A percentile compares a stretch with the other conserved stretches of the same genome.
Evolutionary conservation across 495 filamentous ascomycete species (phyloP).

Genomic region (Haplographium delicatum): DNA sequence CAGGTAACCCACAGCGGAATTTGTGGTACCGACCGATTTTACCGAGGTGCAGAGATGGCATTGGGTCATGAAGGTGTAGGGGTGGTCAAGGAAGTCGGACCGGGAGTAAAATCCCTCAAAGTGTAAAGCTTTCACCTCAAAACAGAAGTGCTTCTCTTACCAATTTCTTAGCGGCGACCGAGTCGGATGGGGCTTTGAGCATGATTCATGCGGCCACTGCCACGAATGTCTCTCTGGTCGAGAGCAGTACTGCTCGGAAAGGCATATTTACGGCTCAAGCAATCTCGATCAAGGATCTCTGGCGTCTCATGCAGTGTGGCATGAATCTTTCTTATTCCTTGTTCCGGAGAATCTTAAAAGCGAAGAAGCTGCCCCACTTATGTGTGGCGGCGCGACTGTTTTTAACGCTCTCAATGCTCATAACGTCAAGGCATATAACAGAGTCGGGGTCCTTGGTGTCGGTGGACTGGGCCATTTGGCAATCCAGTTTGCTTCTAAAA

Average conservation of each 20-base stretch:
- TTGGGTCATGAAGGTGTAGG: conserved; percentile 56
- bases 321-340: conserved; percentile 46
- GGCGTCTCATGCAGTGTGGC: conserved; percentile 48
- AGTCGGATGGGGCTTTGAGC: conserved; percentile 52
- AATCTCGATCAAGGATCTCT: conserved; percentile 53
- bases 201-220: conserved; percentile 48
- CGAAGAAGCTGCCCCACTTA: conserved; percentile 46
- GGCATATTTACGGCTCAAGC: conserved; percentile 42
- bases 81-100: conserved; percentile 38
- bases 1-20: conserved; percentile 56
- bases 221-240: conserved; percentile 46
- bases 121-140: too few species aligned
- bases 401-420: conserved; percentile 43
- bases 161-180: conserved; percentile 44
- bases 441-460: conserved; percentile 57
- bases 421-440: conserved; percentile 39
- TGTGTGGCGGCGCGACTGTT: conserved; percentile 54
- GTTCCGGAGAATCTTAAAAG: conserved; percentile 47
- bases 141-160: conserved; percentile 38
- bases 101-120: conserved; percentile 21
- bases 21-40: conserved; percentile 51
- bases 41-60: conserved; percentile 38
- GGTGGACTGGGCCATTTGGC: conserved; percentile 61
- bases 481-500: conserved; percentile 57
- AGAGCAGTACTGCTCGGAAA: conserved; percentile 47